A percentile compares a stretch with the other conserved stretches of the same genome.
phyloP scores from a whole-genome alignment of 805 yeast genomes.

The Saturnispora sanitii region DNA sequence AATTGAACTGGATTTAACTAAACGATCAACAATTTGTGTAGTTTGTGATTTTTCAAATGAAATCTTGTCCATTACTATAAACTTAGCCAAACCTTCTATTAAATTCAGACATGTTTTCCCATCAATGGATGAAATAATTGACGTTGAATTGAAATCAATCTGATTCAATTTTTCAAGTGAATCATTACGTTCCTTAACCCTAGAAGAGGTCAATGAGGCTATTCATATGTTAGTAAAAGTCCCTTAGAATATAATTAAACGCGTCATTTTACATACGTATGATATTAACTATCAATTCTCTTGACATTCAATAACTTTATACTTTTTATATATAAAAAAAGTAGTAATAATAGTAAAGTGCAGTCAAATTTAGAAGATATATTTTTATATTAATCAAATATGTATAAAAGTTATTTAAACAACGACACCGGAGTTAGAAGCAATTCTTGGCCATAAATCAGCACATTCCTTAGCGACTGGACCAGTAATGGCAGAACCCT shows the following conservation, averaged over 20 bases:
- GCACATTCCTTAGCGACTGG: conserved; percentile 99
- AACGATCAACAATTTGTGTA: conserved; percentile 18
- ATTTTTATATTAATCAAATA: background rate
- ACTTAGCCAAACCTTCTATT: conserved; percentile 16
- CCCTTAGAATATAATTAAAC: conserved; percentile 13
- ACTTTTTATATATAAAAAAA: too few species aligned
- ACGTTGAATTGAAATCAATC: conserved; percentile 17
- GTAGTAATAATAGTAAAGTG: too few species aligned
- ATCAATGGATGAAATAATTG: conserved; percentile 16
- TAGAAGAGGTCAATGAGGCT: conserved; percentile 36
- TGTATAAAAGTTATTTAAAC: conserved; percentile 48
- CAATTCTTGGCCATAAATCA: conserved; percentile 99
- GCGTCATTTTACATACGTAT: conserved; percentile 9
- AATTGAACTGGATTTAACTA: conserved; percentile 18
- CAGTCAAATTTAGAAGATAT: conserved; percentile 6
- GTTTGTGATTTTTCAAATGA: conserved; percentile 18
- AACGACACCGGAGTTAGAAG: conserved; percentile 99
- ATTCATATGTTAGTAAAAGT: conserved; percentile 1
- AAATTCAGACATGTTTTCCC: conserved; percentile 10
- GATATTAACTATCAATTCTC: conserved; percentile 4
- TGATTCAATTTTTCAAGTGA: conserved; percentile 35
- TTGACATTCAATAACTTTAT: conserved; percentile 11
- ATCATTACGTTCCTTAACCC: conserved; percentile 45
- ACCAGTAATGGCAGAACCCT: conserved; percentile 99
- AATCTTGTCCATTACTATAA: conserved; percentile 17